Evolutionary conservation across 2,329 filamentous ascomycete genomes (phyloP), one percentile per base, ranked within the genome.

Genomic region (Monilinia polystroma): DNA sequence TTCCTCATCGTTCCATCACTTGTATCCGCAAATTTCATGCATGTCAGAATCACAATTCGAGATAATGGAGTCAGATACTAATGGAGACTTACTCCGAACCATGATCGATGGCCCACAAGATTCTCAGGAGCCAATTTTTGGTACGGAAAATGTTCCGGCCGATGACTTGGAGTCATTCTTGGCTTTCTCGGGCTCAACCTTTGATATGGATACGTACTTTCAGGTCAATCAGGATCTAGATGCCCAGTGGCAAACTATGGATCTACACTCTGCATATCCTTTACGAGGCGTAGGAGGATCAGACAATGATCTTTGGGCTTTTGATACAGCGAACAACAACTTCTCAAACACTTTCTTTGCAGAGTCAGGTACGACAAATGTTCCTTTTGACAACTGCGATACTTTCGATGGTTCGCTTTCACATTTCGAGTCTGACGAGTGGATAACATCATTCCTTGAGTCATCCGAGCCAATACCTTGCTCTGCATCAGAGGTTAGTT

Each of bases 401-500:
- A 38, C 8, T 38, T 38, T 51, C 32, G 58, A 49, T 26, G n/a
- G 10, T 14, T 35, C 32, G 3, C 29, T 26, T 38, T 49, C 58
- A 26, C 6, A 51, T 62, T 23, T 38, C 45, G 58, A 62, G 45
- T 51, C 58, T 51, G 58, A 62, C 4, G 45, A n/a, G 4, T 62
- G 45, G 58, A 32, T 51, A 26, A 62, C 58, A 38, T 62, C 45
- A 62, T 62, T 62, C 18, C 32, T 62, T 38, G 45, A 51, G 14
- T 52, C 29, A 20, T 29, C 58, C 16, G 58, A 51, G 4, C 32
- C 58, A 35, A 51, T 52, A 20, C 8, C 18, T 26, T 26, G 12
- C 20, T 29, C 58, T 7, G 18, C 45, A 16, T 62, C 12, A 14
- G n/a, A 62, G 32, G n/a, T 51, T 12, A 7, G 14, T 26, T 8